Evolutionary conservation across 2,329 filamentous ascomycete genomes (phyloP), one percentile per base, ranked within the genome.

Genomic region (Capronia americana): DNA sequence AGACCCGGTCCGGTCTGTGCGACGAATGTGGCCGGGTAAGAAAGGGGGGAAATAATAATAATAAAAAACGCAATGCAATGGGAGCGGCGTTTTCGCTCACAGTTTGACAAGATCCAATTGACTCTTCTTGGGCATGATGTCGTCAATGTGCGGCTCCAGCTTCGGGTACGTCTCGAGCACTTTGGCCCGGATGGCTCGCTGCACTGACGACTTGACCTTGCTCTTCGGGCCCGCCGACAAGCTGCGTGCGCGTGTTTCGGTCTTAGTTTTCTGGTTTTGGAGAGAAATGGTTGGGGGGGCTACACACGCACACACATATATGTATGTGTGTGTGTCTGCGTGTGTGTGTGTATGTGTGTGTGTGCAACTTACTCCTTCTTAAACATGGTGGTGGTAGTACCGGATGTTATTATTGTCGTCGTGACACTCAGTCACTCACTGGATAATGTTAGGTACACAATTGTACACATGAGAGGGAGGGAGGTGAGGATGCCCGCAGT

Each of bases 131-230:
- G 95, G 95, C 72, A 99, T 85, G 74, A 98, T 88, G 78, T 96
- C 92, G 79, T 99, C 95, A 79, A 97, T 96, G 81, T 92, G 87
- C 0, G 92, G 91, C 72, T 88, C 88, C 59, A 98, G 90, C 59
- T 92, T 87, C 2, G 95, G 95, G 81, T 96, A 97, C 61, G 91
- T 91, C 66, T 92, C 85, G 70, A 95, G 83, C 72, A 98, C 87
- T 75, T 92, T 92, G 75, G 89, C 85, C 73, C 95, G 92, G 74
- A 99, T 89, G 70, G 84, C 87, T 75, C 95, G 92, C 83, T 97
- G 93, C 64, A 92, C 92, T 26, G 93, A 97, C 71, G 94, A 97
- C 83, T 98, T 99, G 80, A 98, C 92, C 85, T 98, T 98, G 74
- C 93, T 92, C 82, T 95, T 96, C 64, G 92, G 89, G 72, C 90